Evolutionary conservation across 306 rosid species (phyloP).

Genomic region (Ammopiptanthus mongolicus): DNA sequence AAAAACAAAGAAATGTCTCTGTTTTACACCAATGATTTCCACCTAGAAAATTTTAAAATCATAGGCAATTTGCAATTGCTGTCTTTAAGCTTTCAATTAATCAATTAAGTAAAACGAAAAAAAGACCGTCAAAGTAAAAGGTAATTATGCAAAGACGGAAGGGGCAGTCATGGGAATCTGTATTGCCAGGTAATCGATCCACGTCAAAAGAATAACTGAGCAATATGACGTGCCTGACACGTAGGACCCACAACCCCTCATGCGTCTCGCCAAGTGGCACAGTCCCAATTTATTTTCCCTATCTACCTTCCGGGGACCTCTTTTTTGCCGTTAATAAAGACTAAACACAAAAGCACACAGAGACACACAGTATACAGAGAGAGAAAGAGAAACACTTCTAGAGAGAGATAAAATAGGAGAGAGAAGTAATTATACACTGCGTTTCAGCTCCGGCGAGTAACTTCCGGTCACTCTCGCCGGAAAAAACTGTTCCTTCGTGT

Average conservation of each 20-base stretch:
- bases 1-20: conserved; percentile 22
- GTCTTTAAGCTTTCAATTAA: neutral
- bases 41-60: neutral
- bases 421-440: neutral
- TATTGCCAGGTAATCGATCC: conserved; percentile 35
- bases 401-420: neutral
- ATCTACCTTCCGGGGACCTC: conserved; percentile 38
- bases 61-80: neutral
- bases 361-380: neutral
- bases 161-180: neutral
- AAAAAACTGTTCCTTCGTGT: no score
- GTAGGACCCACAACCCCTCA: neutral
- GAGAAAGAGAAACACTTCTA: neutral
- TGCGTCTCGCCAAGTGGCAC: conserved; percentile 39
- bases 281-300: conserved; percentile 28
- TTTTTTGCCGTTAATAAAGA: conserved; percentile 53
- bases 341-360: conserved; percentile 9
- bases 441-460: neutral
- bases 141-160: neutral
- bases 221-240: conserved; percentile 34
- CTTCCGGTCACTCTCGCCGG: neutral
- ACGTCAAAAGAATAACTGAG: conserved; percentile 33
- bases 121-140: neutral
- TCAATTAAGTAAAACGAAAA: neutral
- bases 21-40: conserved; percentile 4